phyloP scores from a whole-genome alignment of 371 early-diverging fungal species.

The Lichtheimia hyalospora region DNA sequence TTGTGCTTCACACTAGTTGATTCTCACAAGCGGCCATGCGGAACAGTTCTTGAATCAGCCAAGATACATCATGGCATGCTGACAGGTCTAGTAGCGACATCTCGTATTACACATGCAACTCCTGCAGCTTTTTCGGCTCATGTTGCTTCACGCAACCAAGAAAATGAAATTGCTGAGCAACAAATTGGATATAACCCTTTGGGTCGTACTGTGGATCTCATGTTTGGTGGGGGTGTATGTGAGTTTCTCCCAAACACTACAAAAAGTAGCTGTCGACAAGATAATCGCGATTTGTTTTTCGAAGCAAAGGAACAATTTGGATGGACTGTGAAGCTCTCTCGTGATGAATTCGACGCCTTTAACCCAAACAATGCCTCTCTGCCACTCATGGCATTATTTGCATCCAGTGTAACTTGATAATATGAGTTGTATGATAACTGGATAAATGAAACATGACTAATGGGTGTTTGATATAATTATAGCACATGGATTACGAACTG shows the following conservation, averaged over 20 bases:
- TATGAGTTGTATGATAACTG: background rate
- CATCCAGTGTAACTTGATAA: conserved; percentile 45
- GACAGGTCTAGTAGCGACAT: conserved; percentile 92
- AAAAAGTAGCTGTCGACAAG: conserved; percentile 67
- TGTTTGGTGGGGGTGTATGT: conserved; percentile 92
- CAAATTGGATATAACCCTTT: conserved; percentile 84
- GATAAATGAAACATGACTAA: background rate
- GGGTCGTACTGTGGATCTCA: conserved; percentile 80
- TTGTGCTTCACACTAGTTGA: conserved; percentile 39
- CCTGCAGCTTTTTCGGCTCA: conserved; percentile 84
- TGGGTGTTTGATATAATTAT: conserved; percentile 1
- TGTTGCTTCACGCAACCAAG: conserved; percentile 70
- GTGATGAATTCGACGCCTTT: conserved; percentile 61
- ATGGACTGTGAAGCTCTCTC: conserved; percentile 50
- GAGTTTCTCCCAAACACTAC: conserved; percentile 71
- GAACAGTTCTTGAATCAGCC: conserved; percentile 93
- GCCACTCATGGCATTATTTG: conserved; percentile 78
- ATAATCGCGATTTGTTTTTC: conserved; percentile 62
- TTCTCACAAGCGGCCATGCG: conserved; percentile 71
- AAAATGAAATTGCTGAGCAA: conserved; percentile 82
- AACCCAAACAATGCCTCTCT: conserved; percentile 32
- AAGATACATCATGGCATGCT: conserved; percentile 67
- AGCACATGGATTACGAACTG: conserved; percentile 81
- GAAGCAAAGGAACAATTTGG: conserved; percentile 54
- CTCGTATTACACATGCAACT: conserved; percentile 92